A percentile compares a stretch with the other conserved stretches of the same genome.
phyloP scores from a whole-genome alignment of 768 basidiomycete species.

The Trametes punicea region DNA sequence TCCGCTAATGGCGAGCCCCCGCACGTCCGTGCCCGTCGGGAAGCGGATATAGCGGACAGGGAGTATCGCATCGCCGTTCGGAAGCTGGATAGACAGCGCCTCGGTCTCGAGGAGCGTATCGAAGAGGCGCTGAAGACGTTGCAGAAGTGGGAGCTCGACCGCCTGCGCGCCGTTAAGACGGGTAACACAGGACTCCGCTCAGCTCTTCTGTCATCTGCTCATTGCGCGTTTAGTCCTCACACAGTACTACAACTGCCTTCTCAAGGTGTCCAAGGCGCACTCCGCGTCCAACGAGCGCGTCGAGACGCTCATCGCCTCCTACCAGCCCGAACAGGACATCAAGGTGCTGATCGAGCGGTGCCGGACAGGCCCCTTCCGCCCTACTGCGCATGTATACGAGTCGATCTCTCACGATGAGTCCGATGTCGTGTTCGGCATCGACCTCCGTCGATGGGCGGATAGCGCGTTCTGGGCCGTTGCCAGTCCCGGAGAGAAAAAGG shows the following conservation, averaged over 20 bases:
- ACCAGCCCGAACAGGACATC: slow-evolving; percentile 85
- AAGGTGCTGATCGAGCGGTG: slow-evolving; percentile 88
- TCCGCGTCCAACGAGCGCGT: slow-evolving; percentile 66
- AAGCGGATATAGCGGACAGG: slow-evolving; percentile 80
- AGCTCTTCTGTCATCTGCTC: neutral
- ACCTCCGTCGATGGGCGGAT: slow-evolving; percentile 88
- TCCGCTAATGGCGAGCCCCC: slow-evolving; percentile 56
- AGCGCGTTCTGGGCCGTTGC: slow-evolving; percentile 57
- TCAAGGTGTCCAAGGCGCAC: slow-evolving; percentile 66
- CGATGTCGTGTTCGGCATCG: slow-evolving; percentile 89
- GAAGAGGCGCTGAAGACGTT: slow-evolving; percentile 78
- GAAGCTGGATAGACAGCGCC: slow-evolving; percentile 78
- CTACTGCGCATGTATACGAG: slow-evolving; percentile 82
- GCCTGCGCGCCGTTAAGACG: slow-evolving; percentile 81
- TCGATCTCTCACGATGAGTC: slow-evolving; percentile 77
- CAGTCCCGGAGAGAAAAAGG: slow-evolving; percentile 49
- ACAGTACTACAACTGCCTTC: slow-evolving; percentile 82
- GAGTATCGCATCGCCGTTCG: slow-evolving; percentile 78
- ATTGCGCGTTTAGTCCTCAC: slow-evolving; percentile 55
- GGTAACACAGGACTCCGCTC: too few relatives aligned
- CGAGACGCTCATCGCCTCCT: slow-evolving; percentile 73
- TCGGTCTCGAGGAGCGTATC: slow-evolving; percentile 80
- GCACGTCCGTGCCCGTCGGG: slow-evolving; percentile 65
- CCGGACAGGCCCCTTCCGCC: slow-evolving; percentile 91
- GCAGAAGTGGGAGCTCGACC: slow-evolving; percentile 83